These are phyloP conservation scores for Ogataea chonburiensis DNA, from an alignment of 805 yeast species.

Conservation along the genomic window DNA sequence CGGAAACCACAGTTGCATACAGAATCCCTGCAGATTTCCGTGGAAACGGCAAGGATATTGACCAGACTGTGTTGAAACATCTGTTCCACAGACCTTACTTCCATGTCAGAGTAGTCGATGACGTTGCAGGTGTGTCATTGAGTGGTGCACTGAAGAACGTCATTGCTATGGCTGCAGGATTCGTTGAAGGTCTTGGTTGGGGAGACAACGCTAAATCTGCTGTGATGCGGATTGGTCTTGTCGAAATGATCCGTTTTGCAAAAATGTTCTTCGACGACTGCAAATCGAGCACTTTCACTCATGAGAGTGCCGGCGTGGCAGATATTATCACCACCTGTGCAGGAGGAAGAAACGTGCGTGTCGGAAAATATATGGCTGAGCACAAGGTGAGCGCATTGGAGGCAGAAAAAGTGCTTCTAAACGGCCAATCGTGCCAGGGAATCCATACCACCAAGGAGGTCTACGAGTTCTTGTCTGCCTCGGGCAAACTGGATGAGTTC, in stretches of 20 bases:
- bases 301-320: conserved; percentile 97
- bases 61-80: conserved; percentile 66
- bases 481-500: conserved; percentile 60
- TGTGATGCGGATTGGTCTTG: conserved; percentile 90
- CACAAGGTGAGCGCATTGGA: conserved; percentile 73
- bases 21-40: conserved; percentile 66
- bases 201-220: conserved; percentile 99
- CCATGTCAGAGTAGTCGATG: conserved; percentile 91
- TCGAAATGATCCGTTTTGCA: conserved; percentile 88
- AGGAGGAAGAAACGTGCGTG: conserved; percentile 95
- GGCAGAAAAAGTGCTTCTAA: conserved; percentile 80
- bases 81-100: conserved; percentile 97
- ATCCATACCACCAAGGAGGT: conserved; percentile 88
- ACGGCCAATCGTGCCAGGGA: conserved; percentile 98
- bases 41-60: conserved; percentile 70
- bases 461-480: conserved; percentile 68
- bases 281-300: conserved; percentile 77
- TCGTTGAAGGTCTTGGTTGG: conserved; percentile 98
- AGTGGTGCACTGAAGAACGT: conserved; percentile 98
- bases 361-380: conserved; percentile 82
- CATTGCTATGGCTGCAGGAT: conserved; percentile 94
- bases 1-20: conserved; percentile 97
- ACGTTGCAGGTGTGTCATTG: conserved; percentile 93
- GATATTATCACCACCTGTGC: conserved; percentile 96
- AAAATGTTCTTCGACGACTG: conserved; percentile 75